Conservation (phyloP, 1,284 basidiomycete genomes). For the Paramarasmius palmivorus region DNA sequence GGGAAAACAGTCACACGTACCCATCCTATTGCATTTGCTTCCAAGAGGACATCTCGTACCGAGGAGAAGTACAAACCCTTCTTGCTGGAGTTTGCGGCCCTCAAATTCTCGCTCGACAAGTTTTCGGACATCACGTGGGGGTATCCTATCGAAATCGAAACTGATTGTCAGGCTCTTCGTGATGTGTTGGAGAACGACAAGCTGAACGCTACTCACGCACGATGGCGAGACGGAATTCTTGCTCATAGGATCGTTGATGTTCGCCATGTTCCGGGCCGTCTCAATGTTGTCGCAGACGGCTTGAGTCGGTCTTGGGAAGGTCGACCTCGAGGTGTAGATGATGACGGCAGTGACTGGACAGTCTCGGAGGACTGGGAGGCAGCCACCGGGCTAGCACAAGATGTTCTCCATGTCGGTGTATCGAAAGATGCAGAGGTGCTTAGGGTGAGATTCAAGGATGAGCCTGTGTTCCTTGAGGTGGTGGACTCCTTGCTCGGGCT, state of each 20-base stretch:
- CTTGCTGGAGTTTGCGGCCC: conserved; percentile 8
- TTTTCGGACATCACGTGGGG: conserved; percentile 20
- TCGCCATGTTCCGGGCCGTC: conserved; percentile 14
- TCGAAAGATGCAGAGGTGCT: conserved; percentile 8
- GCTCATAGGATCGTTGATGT: conserved; percentile 16
- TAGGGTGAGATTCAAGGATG: conserved; percentile 23
- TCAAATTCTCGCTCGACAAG: conserved; percentile 17
- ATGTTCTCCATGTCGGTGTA: conserved; percentile 22
- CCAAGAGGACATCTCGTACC: conserved; percentile 6
- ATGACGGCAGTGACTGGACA: conserved; percentile 33
- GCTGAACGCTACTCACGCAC: conserved; percentile 12
- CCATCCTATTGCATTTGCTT: conserved; percentile 9
- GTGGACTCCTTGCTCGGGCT: conserved; percentile 24
- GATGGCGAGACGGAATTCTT: conserved; percentile 18
- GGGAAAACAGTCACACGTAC: background rate
- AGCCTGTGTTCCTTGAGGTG: conserved; percentile 27
- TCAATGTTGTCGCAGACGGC: conserved; percentile 17
- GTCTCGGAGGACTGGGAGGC: conserved; percentile 17
- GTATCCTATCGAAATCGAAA: conserved; percentile 21
- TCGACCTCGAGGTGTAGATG: conserved; percentile 7
- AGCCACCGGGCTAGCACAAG: conserved; percentile 25
- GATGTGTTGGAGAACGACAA: conserved; percentile 16
- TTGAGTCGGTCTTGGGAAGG: conserved; percentile 16
- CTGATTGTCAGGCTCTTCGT: conserved; percentile 21
- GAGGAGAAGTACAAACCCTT: conserved; percentile 14